Conservation (phyloP, 768 basidiomycete genomes). For the Amanita rubescens region DNA sequence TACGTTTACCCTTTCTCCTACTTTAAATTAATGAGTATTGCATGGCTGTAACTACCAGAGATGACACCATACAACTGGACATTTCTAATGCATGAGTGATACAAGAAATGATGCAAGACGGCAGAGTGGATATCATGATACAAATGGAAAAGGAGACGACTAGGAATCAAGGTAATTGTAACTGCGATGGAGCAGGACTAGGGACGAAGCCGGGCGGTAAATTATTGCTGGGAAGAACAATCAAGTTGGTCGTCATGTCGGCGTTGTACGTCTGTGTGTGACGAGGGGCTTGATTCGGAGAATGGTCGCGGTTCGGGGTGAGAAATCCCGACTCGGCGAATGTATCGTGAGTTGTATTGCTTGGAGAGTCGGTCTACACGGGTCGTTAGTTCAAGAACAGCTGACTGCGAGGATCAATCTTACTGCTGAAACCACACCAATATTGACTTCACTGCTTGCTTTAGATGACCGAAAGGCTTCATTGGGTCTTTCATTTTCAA, state of each 20-base stretch:
- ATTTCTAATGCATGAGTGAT: not conserved
- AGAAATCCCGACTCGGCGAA: not conserved
- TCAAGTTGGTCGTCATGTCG: slow-evolving; percentile 10
- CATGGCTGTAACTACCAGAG: slow-evolving; percentile 27
- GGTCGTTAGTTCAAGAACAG: not conserved
- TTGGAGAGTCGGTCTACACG: slow-evolving; percentile 31
- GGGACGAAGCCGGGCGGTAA: slow-evolving; percentile 33
- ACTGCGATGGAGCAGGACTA: slow-evolving; percentile 20
- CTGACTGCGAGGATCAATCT: slow-evolving; percentile 10
- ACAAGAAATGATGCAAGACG: slow-evolving; percentile 7
- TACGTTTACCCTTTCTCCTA: too few relatives aligned
- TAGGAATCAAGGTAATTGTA: not conserved
- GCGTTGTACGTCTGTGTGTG: not conserved
- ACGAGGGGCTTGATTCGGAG: not conserved
- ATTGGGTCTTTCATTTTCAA: not conserved
- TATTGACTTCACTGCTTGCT: slow-evolving; percentile 23
- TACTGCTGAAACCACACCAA: slow-evolving; percentile 39
- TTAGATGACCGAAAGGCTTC: slow-evolving; percentile 4
- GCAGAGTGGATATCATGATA: not conserved
- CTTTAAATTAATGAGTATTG: too few relatives aligned
- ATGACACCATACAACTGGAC: slow-evolving; percentile 22
- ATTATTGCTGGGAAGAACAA: slow-evolving; percentile 23
- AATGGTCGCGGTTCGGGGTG: not conserved
- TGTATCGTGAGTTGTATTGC: not conserved
- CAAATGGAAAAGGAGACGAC: not conserved